phyloP scores from a whole-genome alignment of 2,329 filamentous ascomycete species.

The Calonectria crousiana region DNA sequence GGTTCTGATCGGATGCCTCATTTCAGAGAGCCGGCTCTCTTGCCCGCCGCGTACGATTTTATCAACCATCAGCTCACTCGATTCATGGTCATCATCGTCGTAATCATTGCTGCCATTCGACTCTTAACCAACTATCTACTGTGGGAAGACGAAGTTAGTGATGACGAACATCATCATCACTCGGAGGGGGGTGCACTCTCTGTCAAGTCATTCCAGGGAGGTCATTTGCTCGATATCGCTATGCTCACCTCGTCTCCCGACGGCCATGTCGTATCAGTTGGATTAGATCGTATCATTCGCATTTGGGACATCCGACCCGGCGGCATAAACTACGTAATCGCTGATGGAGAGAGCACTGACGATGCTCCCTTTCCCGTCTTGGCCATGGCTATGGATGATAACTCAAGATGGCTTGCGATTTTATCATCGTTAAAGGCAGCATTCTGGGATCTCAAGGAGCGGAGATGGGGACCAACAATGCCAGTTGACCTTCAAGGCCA shows the following conservation, averaged over 20 bases:
- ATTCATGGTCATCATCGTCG: conserved; percentile 73
- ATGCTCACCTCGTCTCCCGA: conserved; percentile 72
- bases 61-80: conserved; percentile 68
- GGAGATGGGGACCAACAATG: conserved; percentile 67
- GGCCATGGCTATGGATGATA: conserved; percentile 73
- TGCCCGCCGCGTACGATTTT: conserved; percentile 72
- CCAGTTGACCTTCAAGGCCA: conserved; percentile 65
- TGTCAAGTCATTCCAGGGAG: conserved; percentile 70
- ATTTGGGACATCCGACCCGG: conserved; percentile 72
- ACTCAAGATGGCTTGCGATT: conserved; percentile 75
- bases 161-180: conserved; percentile 60
- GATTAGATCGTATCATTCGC: conserved; percentile 76
- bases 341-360: conserved; percentile 54
- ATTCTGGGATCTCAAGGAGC: conserved; percentile 72
- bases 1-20: conserved; percentile 74
- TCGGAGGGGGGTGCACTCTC: conserved; percentile 61
- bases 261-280: conserved; percentile 76
- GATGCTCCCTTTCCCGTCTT: conserved; percentile 69
- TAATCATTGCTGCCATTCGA: conserved; percentile 73
- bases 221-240: conserved; percentile 78
- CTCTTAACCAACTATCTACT: conserved; percentile 81
- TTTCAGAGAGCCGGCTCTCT: conserved; percentile 50
- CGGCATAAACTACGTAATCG: conserved; percentile 55
- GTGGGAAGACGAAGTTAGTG: conserved; percentile 69
- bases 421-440: conserved; percentile 69